Base-by-base conservation (phyloP, 2,329 filamentous ascomycete genomes). In the Nannizziopsis arthrosporioides region DNA sequence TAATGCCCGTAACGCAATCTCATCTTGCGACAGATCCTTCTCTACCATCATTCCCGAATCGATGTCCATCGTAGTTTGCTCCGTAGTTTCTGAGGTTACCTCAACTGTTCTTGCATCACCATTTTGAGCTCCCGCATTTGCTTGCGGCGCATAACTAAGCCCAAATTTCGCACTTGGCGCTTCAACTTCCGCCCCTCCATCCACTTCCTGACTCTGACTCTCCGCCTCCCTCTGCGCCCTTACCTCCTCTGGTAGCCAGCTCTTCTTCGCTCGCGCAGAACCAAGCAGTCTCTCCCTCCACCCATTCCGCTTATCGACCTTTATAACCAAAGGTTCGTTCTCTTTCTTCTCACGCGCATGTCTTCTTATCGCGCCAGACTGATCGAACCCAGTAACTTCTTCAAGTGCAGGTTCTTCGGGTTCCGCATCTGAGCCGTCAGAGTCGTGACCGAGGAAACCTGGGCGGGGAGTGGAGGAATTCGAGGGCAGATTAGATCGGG, bases 221-320 rank as follows among this genome's bases (percentile, higher is more conserved):
- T 62, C 58, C 30, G 63, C 69, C 57, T 67, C 69, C 55, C 67
- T 68, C 52, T 68, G 63, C 53, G 69, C 71, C 53, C 73, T 71
- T 36, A 75, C 76, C 52, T 76, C 76, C 5, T 57, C 63, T n/a
- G 77, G 78, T n/a, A 81, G 66, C 11, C 75, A 61, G 60, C 77
- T 80, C 62, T 71, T 79, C 54, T 74, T 67, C 49, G 67, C 59
- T 54, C 59, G 77, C 73, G 59, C 82, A 74, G 71, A 78, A 2
- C 56, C 53, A 2, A 64, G 60, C 3, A 63, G 55, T 5, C 65
- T 59, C 49, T 68, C 62, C 44, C 65, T 62, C 54, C 88, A 81
- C 71, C 96, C 92, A 63, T 95, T 95, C 61, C 78, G 81, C 59
- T 81, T 85, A 66, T 86, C 84, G 52, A 88, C 84, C 60, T 85